Percentiles rank a stretch among this genome's conserved stretches.
Evolutionary conservation across 2,329 filamentous ascomycete species (phyloP).

Genomic region (Talaromyces funiculosus): DNA sequence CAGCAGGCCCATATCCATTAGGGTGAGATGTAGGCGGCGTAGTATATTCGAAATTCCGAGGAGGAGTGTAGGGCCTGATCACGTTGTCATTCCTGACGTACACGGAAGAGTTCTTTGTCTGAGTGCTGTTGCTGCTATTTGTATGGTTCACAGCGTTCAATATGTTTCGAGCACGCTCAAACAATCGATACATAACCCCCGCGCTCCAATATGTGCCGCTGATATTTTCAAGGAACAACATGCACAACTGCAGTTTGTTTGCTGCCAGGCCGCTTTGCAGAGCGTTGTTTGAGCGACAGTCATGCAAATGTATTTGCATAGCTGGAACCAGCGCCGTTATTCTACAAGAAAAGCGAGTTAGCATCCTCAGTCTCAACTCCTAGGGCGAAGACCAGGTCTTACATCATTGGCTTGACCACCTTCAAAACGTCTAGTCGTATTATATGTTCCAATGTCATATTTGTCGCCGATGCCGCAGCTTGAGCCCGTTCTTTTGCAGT

Average conservation of each 20-base stretch:
- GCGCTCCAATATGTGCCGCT: background rate
- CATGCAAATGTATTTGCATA: background rate
- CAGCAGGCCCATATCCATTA: background rate
- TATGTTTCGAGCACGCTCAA: background rate
- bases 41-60: background rate
- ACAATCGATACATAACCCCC: background rate
- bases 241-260: background rate
- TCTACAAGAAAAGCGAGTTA: background rate
- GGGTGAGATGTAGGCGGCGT: background rate
- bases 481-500: background rate
- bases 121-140: background rate
- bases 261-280: background rate
- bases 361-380: background rate
- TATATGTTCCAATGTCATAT: background rate
- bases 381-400: background rate
- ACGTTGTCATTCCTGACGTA: background rate
- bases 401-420: background rate
- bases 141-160: background rate
- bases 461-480: background rate
- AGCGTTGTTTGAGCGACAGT: background rate
- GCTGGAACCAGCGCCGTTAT: background rate
- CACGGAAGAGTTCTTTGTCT: background rate
- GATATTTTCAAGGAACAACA: background rate
- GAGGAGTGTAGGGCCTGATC: background rate
- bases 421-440: background rate